Base-by-base conservation (phyloP, 352 stramenopile species). In the Globisporangium orthogonon region DNA sequence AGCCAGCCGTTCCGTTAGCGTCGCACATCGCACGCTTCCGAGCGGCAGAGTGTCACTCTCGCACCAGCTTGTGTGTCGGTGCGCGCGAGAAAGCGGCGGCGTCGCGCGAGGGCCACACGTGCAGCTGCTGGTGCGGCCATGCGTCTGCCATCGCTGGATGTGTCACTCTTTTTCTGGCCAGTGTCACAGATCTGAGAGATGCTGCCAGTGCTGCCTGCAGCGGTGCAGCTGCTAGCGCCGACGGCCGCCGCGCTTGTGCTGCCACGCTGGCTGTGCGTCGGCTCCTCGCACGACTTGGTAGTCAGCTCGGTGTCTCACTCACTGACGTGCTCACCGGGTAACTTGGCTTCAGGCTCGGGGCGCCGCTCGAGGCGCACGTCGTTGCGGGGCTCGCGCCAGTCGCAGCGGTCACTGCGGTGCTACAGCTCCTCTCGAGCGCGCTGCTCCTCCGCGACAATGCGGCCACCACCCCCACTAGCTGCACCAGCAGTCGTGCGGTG, bases 351-450 rank as follows among this genome's bases (percentile, higher is more conserved):
- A 5, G 74, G 14, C 66, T 58, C 50, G 64, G 56, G 6, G 56
- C 65, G 31, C 52, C 63, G 30, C 56, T 91, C 7, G 78, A 91
- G 63, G 69, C 83, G 47, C 62, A 65, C 10, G 78, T 87, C 54
- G 40, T 84, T 0, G 33, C 37, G 45, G 58, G 74, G 2, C 71
- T 91, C 40, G 60, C 69, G 33, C 58, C 74, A 18, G 68, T 77
- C 14, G 67, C 84, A 41, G 37, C 41, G 15, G 66, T 62, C 39
- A 66, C 86, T 29, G 61, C 61, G 10, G 23, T 44, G 2, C 14
- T 68, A 44, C 64, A 71, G 50, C 52, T 87, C n/a, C 15, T 63
- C 31, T 63, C 67, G 35, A 67, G 66, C 52, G 28, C 69, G 2
- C 13, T 60, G 13, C 62, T 86, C 60, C 53, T 83, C 17, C 60